These are phyloP conservation scores for Carpinus viminea DNA, from an alignment of 306 rosid genomes.

Conservation along the genomic window DNA sequence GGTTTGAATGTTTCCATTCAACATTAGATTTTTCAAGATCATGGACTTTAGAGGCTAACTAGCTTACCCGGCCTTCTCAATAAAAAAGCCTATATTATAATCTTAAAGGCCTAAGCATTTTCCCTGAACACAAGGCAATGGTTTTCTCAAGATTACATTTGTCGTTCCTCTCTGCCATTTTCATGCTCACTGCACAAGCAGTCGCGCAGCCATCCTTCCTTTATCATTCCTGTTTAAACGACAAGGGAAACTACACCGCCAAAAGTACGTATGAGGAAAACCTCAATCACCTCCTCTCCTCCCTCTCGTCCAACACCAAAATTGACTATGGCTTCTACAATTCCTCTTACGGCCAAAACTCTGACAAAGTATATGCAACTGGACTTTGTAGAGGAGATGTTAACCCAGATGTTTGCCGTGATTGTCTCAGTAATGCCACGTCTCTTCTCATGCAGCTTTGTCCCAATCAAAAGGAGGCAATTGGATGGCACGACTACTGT, in stretches of 20 bases:
- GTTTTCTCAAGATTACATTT: no score
- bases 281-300: slow-evolving; percentile 48
- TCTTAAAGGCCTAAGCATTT: no score
- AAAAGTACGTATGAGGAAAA: slow-evolving; percentile 44
- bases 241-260: slow-evolving; percentile 46
- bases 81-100: no score
- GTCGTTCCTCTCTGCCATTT: no score
- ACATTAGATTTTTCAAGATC: no score
- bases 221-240: background rate
- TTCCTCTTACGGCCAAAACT: slow-evolving; percentile 37
- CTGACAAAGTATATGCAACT: slow-evolving; percentile 25
- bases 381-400: no score
- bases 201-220: no score
- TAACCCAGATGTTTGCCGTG: slow-evolving; percentile 27
- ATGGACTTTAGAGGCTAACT: no score
- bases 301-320: slow-evolving; percentile 29
- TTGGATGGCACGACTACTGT: slow-evolving; percentile 36
- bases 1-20: no score
- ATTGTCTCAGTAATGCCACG: slow-evolving; percentile 41
- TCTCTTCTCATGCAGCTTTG: slow-evolving; percentile 15
- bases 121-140: no score
- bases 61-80: no score
- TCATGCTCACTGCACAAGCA: no score
- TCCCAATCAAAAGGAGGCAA: slow-evolving; percentile 46
- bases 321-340: slow-evolving; percentile 39